Evolutionary conservation across 371 early-diverging fungal species (phyloP).

Genomic region (Rhizopus delemar): DNA sequence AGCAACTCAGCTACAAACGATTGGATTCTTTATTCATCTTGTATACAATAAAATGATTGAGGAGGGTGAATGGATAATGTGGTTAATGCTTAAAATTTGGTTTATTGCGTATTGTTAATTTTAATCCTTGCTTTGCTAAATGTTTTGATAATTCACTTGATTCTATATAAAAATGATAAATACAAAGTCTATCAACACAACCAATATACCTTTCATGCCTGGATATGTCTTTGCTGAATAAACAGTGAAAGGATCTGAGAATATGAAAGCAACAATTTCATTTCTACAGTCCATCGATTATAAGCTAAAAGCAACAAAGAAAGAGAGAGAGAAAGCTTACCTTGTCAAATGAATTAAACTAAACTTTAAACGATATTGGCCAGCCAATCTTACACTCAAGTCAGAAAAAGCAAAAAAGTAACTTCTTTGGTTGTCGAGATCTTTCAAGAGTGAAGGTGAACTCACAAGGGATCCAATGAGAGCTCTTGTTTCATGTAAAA

Average conservation of each 20-base stretch:
- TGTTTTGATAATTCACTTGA: slow-evolving; percentile 44
- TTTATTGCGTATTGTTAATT: slow-evolving; percentile 59
- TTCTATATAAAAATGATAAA: slow-evolving; percentile 16
- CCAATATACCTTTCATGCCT: slow-evolving; percentile 61
- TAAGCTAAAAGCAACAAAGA: not conserved
- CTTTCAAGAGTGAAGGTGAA: slow-evolving; percentile 48
- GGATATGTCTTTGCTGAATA: slow-evolving; percentile 62
- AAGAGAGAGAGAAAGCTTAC: slow-evolving; percentile 7
- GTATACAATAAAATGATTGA: too few species aligned
- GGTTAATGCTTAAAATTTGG: too few species aligned
- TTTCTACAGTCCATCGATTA: slow-evolving; percentile 3
- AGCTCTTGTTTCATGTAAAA: slow-evolving; percentile 23
- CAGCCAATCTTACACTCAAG: slow-evolving; percentile 46
- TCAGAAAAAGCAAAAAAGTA: slow-evolving; percentile 61
- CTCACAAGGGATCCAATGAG: slow-evolving; percentile 62
- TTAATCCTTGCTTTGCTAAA: slow-evolving; percentile 56
- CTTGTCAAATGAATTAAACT: slow-evolving; percentile 37
- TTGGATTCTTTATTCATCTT: too few species aligned
- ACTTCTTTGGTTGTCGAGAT: slow-evolving; percentile 42
- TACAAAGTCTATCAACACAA: not conserved
- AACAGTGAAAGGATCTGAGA: slow-evolving; percentile 52
- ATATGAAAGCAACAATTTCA: slow-evolving; percentile 26
- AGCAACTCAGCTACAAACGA: too few species aligned
- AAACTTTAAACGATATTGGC: slow-evolving; percentile 48
- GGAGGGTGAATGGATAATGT: too few species aligned